Percentiles rank a stretch among this genome's conserved stretches.
Conservation (phyloP, 1,284 basidiomycete genomes). For the Microbotryum lychnidis-dioicae region DNA sequence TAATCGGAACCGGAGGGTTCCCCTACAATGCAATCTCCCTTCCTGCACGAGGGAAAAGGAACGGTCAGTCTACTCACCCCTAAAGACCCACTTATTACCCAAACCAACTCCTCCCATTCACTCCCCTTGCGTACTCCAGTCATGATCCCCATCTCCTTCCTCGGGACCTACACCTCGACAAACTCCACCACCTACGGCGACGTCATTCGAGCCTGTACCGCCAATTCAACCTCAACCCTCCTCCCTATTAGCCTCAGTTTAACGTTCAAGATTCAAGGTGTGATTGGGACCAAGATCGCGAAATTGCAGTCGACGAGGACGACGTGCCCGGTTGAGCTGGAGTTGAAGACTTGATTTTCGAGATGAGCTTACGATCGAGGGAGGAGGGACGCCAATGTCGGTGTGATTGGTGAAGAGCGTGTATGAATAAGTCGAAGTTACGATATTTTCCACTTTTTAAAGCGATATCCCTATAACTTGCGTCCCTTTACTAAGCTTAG, state of each 20-base stretch:
- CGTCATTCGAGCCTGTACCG: conserved; percentile 23
- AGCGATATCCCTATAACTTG: no score
- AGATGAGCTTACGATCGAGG: no score
- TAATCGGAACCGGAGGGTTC: conserved; percentile 19
- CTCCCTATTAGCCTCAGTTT: conserved; percentile 20
- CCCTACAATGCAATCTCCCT: no score
- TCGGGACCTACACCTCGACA: background rate
- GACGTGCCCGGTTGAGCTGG: conserved; percentile 12
- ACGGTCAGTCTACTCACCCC: conserved; percentile 1
- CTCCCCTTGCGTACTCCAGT: no score
- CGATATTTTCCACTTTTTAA: no score
- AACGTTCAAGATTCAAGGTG: conserved; percentile 11
- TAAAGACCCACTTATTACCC: conserved; percentile 16
- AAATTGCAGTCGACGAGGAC: conserved; percentile 4
- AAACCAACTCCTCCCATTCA: conserved; percentile 1
- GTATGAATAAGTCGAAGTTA: no score
- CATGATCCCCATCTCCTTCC: no score
- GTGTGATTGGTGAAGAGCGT: no score
- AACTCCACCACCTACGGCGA: conserved; percentile 23
- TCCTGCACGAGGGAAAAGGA: no score
- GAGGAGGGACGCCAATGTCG: no score
- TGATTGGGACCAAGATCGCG: conserved; percentile 13
- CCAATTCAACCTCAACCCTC: background rate
- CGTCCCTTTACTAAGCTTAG: no score
- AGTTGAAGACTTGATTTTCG: no score